phyloP scores from a whole-genome alignment of 176 grass and related monocot species.

The Avena eriantha region DNA sequence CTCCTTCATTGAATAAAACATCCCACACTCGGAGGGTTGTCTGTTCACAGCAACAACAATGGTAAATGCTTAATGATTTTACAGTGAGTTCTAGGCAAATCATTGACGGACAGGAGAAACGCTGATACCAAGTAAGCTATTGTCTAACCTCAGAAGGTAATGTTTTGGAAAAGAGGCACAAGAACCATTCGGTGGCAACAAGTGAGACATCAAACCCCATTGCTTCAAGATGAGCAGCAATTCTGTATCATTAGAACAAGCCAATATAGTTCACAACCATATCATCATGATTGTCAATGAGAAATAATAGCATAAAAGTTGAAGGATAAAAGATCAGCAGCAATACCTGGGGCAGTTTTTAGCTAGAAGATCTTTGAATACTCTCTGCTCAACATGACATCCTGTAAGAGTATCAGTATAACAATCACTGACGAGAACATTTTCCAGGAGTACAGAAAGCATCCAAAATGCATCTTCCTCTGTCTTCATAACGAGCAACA shows the following conservation, averaged over 20 bases:
- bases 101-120: neutral
- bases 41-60: slow-evolving; percentile 49
- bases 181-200: slow-evolving; percentile 98
- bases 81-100: neutral
- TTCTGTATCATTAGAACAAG: slow-evolving; percentile 57
- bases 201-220: slow-evolving; percentile 96
- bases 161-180: slow-evolving; percentile 95
- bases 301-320: neutral
- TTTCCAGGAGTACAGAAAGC: slow-evolving; percentile 92
- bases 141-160: slow-evolving; percentile 88
- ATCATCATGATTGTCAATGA: neutral
- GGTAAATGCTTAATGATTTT: neutral
- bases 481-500: slow-evolving; percentile 87
- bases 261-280: neutral
- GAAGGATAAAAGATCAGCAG: neutral
- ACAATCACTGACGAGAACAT: slow-evolving; percentile 95
- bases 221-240: slow-evolving; percentile 82
- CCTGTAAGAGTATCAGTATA: slow-evolving; percentile 97
- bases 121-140: neutral
- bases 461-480: slow-evolving; percentile 99
- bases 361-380: slow-evolving; percentile 92
- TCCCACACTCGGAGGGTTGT: slow-evolving; percentile 96
- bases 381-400: slow-evolving; percentile 98
- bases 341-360: slow-evolving; percentile 93
- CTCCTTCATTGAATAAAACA: slow-evolving; percentile 96